Evolutionary conservation across 192 early-diverging fungal genomes (phyloP), one percentile per base, ranked within the genome.

Genomic region (Mortierella hygrophila): DNA sequence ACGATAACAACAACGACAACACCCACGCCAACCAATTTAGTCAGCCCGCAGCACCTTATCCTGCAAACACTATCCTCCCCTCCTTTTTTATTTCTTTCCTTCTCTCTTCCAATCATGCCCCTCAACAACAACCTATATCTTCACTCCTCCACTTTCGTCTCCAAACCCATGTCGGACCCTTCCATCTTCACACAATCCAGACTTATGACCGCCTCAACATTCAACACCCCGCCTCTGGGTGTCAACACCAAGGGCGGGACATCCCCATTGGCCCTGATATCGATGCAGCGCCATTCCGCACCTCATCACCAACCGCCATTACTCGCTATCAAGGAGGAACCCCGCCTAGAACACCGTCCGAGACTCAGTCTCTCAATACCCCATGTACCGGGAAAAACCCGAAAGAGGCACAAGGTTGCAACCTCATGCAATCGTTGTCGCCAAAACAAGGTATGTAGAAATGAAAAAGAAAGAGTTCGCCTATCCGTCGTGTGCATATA

Each of bases 371-470:
- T 81, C 75, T 78, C 32, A 38, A 23, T 81, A 21, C 35, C 71
- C 9, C 74, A 69, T 26, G 29, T 81, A n/a, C 79, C 84, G 15
- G 65, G 71, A 21, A 86, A 86, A 68, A 81, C 79, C 16, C 84
- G 84, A 46, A 86, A 86, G 68, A 75, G 84, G 29, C 84, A 86
- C 23, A 86, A 86, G 76, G 84, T 86, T 23, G 84, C 84, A 4
- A 86, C 84, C 5, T 86, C 84, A 26, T 86, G 84, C 49, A 86
- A 86, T 54, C 78, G 84, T 38, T 86, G 84, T 47, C 84, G 84
- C 26, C 84, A 86, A 52, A 86, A 86, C 42, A 86, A 86, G 79
- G 84, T 86, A 78, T 55, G 9, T 21, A 35, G 29, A 49, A 49
- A 38, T 60, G 32, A 49, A 26, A 44, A 26, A 72, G 13, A 47